Conservation (phyloP, 179 eudicot species). For the Silene coronaria region DNA sequence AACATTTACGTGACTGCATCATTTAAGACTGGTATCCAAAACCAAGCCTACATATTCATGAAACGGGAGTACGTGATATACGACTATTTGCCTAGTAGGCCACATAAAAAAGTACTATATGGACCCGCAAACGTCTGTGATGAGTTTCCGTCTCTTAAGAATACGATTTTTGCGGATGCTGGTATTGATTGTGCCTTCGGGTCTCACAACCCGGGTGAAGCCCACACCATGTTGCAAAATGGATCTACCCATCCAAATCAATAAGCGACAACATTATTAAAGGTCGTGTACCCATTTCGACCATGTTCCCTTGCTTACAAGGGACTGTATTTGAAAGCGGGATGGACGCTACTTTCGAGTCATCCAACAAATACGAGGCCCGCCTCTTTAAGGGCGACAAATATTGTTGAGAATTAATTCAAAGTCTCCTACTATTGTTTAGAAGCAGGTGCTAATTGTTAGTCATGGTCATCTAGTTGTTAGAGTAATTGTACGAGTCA, state of each 20-base stretch:
- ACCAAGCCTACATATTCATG: too few relatives aligned
- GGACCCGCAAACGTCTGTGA: background rate
- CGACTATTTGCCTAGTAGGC: too few relatives aligned
- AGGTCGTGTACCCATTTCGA: background rate
- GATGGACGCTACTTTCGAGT: conserved; percentile 1
- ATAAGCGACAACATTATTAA: background rate
- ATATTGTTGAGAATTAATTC: background rate
- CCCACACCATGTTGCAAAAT: background rate
- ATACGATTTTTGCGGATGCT: background rate
- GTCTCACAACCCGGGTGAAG: background rate
- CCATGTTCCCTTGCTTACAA: conserved; percentile 2
- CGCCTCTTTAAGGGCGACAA: background rate
- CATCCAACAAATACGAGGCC: background rate
- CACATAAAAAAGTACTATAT: background rate
- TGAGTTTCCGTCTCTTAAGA: background rate
- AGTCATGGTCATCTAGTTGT: too few relatives aligned
- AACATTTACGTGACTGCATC: too few relatives aligned
- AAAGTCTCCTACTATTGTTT: too few relatives aligned
- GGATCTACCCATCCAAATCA: background rate
- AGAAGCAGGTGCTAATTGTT: too few relatives aligned
- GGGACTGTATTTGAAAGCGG: background rate
- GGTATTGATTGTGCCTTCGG: conserved; percentile 7
- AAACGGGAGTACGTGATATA: too few relatives aligned
- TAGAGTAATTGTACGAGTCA: too few relatives aligned
- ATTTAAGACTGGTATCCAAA: too few relatives aligned